These are phyloP conservation scores for Fusarium liriodendri DNA, from an alignment of 2,329 filamentous ascomycete genomes.

Conservation along the genomic window DNA sequence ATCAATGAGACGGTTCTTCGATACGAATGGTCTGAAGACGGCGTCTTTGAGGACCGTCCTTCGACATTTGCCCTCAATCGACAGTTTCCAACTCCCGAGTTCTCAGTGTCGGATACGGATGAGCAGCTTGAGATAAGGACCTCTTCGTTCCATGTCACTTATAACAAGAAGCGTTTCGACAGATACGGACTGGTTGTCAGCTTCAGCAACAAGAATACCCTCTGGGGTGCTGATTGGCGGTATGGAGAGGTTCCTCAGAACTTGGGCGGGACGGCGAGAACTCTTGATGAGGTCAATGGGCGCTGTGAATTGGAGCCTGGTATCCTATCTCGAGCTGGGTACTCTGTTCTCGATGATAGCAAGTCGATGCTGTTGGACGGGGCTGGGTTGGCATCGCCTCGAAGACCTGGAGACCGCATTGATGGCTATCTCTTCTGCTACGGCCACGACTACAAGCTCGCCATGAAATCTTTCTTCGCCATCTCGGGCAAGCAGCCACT, in stretches of 20 bases:
- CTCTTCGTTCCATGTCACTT: conserved; percentile 64
- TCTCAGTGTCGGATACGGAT: conserved; percentile 58
- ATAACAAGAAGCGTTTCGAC: conserved; percentile 68
- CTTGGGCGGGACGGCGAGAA: conserved; percentile 63
- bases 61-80: conserved; percentile 71
- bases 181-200: conserved; percentile 59
- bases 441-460: conserved; percentile 65
- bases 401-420: conserved; percentile 58
- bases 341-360: conserved; percentile 65
- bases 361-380: conserved; percentile 67
- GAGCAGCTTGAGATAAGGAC: conserved; percentile 67
- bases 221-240: conserved; percentile 54
- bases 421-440: conserved; percentile 72
- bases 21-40: conserved; percentile 71
- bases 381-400: conserved; percentile 62
- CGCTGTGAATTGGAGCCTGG: conserved; percentile 61
- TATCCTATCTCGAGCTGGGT: conserved; percentile 62
- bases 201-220: conserved; percentile 55
- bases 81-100: conserved; percentile 54
- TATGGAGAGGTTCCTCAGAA: conserved; percentile 59
- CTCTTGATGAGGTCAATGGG: conserved; percentile 65
- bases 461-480: conserved; percentile 64
- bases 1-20: conserved; percentile 67
- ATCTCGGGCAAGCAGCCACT: conserved; percentile 67
- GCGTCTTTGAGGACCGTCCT: conserved; percentile 70